Evolutionary conservation across 805 yeast species (phyloP), one percentile per base, ranked within the genome.

Genomic region (Lachancea mirantina): DNA sequence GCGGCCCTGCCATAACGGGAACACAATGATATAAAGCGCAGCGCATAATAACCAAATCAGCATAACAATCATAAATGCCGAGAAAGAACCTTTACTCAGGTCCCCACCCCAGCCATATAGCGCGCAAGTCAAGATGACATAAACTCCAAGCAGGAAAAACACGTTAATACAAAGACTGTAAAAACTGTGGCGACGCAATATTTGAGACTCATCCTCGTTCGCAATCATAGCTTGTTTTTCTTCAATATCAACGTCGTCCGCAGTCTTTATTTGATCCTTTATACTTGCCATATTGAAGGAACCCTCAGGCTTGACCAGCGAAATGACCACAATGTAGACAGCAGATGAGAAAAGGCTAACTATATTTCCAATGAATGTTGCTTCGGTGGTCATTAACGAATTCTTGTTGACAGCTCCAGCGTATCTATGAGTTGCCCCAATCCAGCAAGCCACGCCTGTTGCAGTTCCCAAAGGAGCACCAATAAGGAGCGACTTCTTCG

Each of bases 391-490:
- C 45, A 63, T 65, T 46, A 68, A 61, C 2, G 56, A 58, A 23
- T 57, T 52, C 5, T 71, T 69, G 31, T 69, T 58, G 5, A 69
- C 70, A 22, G 69, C 60, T 19, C 63, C 50, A 9, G 70, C 51
- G 26, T 62, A 49, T 20, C 63, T 49, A 11, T 75, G 71, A 9
- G 72, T 55, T 24, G 66, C 64, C 32, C 49, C 62, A 34, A 55
- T 38, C 66, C 67, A 62, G 27, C 70, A 64, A 1, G 69, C 76
- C 37, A 72, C 67, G 26, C 71, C 72, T 39, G 73, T 69, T 16
- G 74, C 67, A 1, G 74, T 67, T 35, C 70, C 70, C 64, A 72
- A 61, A 7, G 76, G 61, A 8, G 51, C 46, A 17, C 49, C 55
- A 14, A 44, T 40, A 8, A 47, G 32, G 8, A 48, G 39, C 3